Percentiles rank a stretch among this genome's conserved stretches.
Evolutionary conservation across 1,284 basidiomycete species (phyloP).

Genomic region (Coniophora puteana): DNA sequence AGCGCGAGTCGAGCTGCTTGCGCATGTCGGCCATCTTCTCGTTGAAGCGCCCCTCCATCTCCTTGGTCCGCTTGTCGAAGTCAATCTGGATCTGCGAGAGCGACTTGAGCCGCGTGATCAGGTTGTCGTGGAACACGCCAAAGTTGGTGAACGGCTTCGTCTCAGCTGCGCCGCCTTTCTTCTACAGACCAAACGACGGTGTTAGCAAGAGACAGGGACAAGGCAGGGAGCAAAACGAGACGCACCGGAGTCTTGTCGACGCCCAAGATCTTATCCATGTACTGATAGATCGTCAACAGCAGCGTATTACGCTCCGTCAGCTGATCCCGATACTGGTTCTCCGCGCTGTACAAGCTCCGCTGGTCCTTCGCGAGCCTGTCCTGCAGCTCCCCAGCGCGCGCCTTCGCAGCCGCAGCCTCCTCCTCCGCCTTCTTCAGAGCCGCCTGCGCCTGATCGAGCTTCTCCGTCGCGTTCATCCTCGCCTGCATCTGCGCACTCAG

Average conservation of each 20-base stretch:
- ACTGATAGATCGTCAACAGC: conserved; percentile 89
- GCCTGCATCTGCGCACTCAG: conserved; percentile 83
- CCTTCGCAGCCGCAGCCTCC: conserved; percentile 55
- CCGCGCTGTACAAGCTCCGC: conserved; percentile 63
- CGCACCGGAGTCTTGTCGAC: conserved; percentile 81
- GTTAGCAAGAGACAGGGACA: neutral
- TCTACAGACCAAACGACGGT: conserved; percentile 42
- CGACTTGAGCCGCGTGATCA: conserved; percentile 83
- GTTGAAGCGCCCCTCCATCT: conserved; percentile 67
- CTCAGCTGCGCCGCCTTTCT: conserved; percentile 70
- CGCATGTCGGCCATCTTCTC: conserved; percentile 80
- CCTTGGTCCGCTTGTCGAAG: conserved; percentile 85
- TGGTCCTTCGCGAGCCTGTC: conserved; percentile 82
- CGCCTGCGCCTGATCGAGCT: conserved; percentile 70
- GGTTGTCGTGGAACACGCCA: conserved; percentile 89
- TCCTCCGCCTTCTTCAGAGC: conserved; percentile 61
- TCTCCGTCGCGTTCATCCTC: conserved; percentile 79
- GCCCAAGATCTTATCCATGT: conserved; percentile 91
- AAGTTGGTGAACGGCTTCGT: conserved; percentile 94
- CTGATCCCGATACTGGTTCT: conserved; percentile 85
- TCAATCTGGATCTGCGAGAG: conserved; percentile 81
- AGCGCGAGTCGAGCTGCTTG: conserved; percentile 84
- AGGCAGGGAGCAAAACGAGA: conserved; percentile 12
- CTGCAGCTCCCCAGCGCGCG: conserved; percentile 74
- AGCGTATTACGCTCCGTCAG: conserved; percentile 91